Base-by-base conservation (phyloP, 164 flowering plant species). In the Vitis rupestris region DNA sequence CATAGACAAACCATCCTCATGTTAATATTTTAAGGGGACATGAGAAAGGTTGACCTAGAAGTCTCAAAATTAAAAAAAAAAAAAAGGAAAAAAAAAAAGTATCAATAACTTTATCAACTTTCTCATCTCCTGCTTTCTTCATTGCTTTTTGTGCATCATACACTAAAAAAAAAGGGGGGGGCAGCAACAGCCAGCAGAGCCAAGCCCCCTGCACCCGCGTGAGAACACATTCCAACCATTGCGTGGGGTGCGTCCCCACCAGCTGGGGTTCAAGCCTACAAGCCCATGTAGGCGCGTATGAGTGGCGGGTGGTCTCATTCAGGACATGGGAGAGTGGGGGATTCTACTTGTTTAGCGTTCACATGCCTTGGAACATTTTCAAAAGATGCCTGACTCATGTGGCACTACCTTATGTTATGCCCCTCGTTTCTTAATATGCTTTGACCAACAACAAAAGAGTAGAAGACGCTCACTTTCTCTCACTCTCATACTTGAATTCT, bases 121-220 rank as follows among this genome's bases (percentile, higher is more conserved):
- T 66, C 27, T 44, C 61, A 53, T 55, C 4, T 37, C 61, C 61
- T 54, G 50, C 59, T 64, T 66, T 54, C 53, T 59, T 50, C 71
- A 50, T 68, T 59, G 71, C 63, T 60, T 68, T 68, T 68, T 68
- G 64, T 60, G 71, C 71, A 59, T 60, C 64, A 68, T 50, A 13
- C 47, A 68, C 37, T 5, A 14, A 27, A 53, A n/a, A 15, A 53
- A 10, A 23, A 6, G 17, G n/a, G 37, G 51, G 15, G 3, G 17
- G 10, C 47, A 49, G 7, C 6, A 37, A 37, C 6, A 37, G 44
- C 6, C 6, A 37, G 44, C 44, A 37, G 44, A 37, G 49, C 63
- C 63, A 29, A 48, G 29, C 14, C n/a, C 64, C 65, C 17, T 16
- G 65, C 53, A 63, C 7, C 29, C 19, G 9, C 53, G 65, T 16